Percentiles rank a stretch among this genome's conserved stretches.
Evolutionary conservation across 768 basidiomycete species (phyloP).

Genomic region (Mycena indigotica): DNA sequence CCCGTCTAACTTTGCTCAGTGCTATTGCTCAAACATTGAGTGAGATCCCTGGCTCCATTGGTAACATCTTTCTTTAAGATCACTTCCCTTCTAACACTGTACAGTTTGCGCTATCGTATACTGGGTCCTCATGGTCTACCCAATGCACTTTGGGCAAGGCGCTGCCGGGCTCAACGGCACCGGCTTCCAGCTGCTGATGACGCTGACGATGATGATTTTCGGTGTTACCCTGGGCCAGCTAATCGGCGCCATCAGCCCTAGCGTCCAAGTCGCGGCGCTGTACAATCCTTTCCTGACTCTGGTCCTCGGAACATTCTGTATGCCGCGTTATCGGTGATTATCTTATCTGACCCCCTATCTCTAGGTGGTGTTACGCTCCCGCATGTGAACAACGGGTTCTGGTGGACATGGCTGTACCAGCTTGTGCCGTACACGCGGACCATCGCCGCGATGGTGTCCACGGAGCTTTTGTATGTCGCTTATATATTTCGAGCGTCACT

Average conservation of each 20-base stretch:
- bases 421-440: slow-evolving; percentile 71
- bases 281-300: slow-evolving; percentile 77
- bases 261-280: slow-evolving; percentile 76
- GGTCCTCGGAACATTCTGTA: slow-evolving; percentile 70
- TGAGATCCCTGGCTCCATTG: slow-evolving; percentile 57
- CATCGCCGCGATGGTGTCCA: slow-evolving; percentile 72
- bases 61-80: background rate
- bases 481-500: background rate
- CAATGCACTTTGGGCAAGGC: slow-evolving; percentile 69
- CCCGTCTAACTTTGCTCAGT: background rate
- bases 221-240: slow-evolving; percentile 73
- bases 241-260: slow-evolving; percentile 75
- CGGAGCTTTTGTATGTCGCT: slow-evolving; percentile 66
- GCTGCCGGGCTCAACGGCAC: slow-evolving; percentile 59
- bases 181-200: slow-evolving; percentile 71
- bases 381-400: slow-evolving; percentile 43
- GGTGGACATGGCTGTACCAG: slow-evolving; percentile 69
- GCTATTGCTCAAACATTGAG: slow-evolving; percentile 76
- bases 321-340: background rate
- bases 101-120: slow-evolving; percentile 71
- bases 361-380: slow-evolving; percentile 35
- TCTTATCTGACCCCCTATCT: slow-evolving; percentile 59
- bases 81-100: slow-evolving; percentile 29
- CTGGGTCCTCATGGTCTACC: slow-evolving; percentile 76
- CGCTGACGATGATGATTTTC: slow-evolving; percentile 67